These are phyloP conservation scores for Penicillium fimorum DNA, from an alignment of 495 filamentous ascomycete species.

Conservation along the genomic window DNA sequence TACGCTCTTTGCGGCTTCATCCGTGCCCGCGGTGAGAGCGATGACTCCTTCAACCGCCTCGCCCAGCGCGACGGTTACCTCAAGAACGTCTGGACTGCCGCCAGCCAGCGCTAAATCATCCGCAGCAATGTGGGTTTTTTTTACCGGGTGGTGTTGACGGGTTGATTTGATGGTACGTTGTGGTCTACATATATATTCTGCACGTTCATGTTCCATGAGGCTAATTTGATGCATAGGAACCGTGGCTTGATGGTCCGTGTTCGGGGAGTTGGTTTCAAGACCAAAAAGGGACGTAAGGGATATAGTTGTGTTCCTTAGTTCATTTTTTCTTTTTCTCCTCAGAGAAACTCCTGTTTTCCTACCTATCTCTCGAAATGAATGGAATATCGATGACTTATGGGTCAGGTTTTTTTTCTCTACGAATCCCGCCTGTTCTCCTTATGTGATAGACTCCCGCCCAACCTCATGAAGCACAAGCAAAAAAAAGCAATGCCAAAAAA, in stretches of 20 bases:
- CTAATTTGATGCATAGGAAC: conserved; percentile 23
- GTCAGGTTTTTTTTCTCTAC: conserved; percentile 24
- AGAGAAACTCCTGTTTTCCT: conserved; percentile 31
- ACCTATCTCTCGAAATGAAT: conserved; percentile 37
- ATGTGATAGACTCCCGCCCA: conserved; percentile 16
- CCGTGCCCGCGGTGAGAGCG: conserved; percentile 93
- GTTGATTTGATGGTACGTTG: conserved; percentile 36
- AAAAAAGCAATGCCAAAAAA: conserved; percentile 18
- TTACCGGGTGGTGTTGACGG: conserved; percentile 27
- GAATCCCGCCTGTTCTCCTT: conserved; percentile 20
- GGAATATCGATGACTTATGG: conserved; percentile 36
- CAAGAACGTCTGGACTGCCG: conserved; percentile 90
- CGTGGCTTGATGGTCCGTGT: conserved; percentile 33
- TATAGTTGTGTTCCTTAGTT: conserved; percentile 24
- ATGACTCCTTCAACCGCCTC: conserved; percentile 93
- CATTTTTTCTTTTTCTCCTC: conserved; percentile 24
- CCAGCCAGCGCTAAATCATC: conserved; percentile 61
- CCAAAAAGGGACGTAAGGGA: conserved; percentile 24
- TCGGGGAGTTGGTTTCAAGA: conserved; percentile 29
- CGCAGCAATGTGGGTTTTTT: conserved; percentile 17
- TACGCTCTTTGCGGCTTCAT: conserved; percentile 98
- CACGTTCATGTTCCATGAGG: neutral
- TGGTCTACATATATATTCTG: neutral
- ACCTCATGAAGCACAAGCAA: conserved; percentile 11
- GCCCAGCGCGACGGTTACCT: conserved; percentile 93